A percentile compares a stretch with the other conserved stretches of the same genome.
phyloP scores from a whole-genome alignment of 352 stramenopile species.

The Phytopythium ostracodes region DNA sequence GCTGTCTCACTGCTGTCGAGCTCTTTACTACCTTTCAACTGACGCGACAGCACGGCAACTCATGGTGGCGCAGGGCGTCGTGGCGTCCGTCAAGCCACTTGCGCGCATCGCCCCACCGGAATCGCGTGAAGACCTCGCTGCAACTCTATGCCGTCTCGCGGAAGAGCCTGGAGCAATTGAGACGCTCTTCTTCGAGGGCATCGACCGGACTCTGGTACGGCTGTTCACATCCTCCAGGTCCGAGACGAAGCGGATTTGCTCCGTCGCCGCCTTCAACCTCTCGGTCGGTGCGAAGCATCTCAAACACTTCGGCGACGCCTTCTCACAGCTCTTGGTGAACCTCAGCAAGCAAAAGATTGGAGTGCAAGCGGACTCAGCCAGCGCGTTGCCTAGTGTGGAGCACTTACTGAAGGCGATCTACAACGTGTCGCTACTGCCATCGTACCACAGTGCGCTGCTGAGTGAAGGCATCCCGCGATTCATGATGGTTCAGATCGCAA shows the following conservation, averaged over 20 bases:
- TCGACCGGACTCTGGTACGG: slow-evolving; percentile 53
- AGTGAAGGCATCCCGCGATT: slow-evolving; percentile 66
- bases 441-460: slow-evolving; percentile 56
- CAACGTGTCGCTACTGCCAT: slow-evolving; percentile 51
- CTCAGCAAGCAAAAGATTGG: slow-evolving; percentile 2
- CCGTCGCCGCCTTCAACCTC: slow-evolving; percentile 65
- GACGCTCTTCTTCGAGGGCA: slow-evolving; percentile 59
- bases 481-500: slow-evolving; percentile 36
- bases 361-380: slow-evolving; percentile 12
- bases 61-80: slow-evolving; percentile 50
- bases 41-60: slow-evolving; percentile 35
- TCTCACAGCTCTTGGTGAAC: slow-evolving; percentile 51
- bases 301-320: slow-evolving; percentile 62
- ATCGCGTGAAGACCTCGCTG: slow-evolving; percentile 54
- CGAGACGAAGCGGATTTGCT: slow-evolving; percentile 72
- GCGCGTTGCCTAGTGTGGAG: slow-evolving; percentile 3
- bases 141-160: slow-evolving; percentile 61
- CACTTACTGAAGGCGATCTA: slow-evolving; percentile 72
- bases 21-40: slow-evolving; percentile 59
- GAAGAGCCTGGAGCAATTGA: slow-evolving; percentile 58
- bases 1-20: slow-evolving; percentile 58
- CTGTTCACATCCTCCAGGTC: slow-evolving; percentile 35
- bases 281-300: slow-evolving; percentile 50
- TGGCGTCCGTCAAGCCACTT: slow-evolving; percentile 41
- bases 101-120: slow-evolving; percentile 23